Evolutionary conservation across 208 protist genomes (phyloP), one percentile per base, ranked within the genome.

Genomic region (Acanthamoeba castellanii): DNA sequence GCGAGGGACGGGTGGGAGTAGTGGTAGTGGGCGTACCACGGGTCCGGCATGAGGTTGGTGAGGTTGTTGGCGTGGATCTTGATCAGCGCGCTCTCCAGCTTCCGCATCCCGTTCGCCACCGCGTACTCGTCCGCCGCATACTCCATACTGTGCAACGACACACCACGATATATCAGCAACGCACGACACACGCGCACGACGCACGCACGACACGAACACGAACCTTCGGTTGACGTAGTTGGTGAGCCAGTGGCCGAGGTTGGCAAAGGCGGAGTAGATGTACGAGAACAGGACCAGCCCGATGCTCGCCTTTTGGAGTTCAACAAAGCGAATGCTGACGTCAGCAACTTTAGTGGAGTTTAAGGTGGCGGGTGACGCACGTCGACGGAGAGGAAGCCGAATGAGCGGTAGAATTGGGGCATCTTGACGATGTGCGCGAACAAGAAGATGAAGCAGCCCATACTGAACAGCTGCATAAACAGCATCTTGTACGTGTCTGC

Each of bases 281-380:
- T 96, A 96, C 11, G 95, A 96, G 37, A 96, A 96, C 34, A 96
- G 52, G 32, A 96, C 88, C 25, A 96, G 94, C 2, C 95, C 95
- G 32, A 96, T 90, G 64, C 37, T 55, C 47, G 70, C 68, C 57
- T 94, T 16, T 20, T 1, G 14, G 27, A 14, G 42, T 25, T 1
- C 27, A n/a, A n/a, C 25, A 18, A 59, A 16, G 18, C 1, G 27
- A 59, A 27, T 50, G 22, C 5, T 64, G 37, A 89, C 37, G 37
- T 89, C 30, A 89, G 42, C n/a, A 47, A 13, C 9, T 9, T 20
- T 2, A 25, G 70, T 1, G 84, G 84, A 20, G 84, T 68, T 64
- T 61, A 64, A 90, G 32, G 81, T 13, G 34, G 27, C 22, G 34
- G 32, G 30, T 78, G 37, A 14, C 78, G 37, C 30, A 94, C 94